These are phyloP conservation scores for Lentinula guzmanii DNA, from an alignment of 768 basidiomycete genomes.

Conservation along the genomic window DNA sequence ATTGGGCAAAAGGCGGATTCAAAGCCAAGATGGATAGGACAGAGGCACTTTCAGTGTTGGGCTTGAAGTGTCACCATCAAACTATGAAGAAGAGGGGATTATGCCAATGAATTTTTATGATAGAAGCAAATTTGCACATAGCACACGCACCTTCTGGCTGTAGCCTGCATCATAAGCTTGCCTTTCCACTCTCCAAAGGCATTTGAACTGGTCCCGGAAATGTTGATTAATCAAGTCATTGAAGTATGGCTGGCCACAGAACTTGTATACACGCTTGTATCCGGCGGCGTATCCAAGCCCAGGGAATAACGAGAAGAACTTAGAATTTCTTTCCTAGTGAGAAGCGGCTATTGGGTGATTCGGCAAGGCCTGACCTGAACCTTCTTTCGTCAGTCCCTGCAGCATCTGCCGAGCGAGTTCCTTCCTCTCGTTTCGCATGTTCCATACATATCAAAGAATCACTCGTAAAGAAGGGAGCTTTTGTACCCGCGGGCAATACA, in stretches of 20 bases:
- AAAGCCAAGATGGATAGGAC: too few relatives aligned
- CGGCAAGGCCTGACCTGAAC: too few relatives aligned
- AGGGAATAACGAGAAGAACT: constrained; percentile 93
- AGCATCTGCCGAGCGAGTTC: too few relatives aligned
- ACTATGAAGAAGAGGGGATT: constrained; percentile 25
- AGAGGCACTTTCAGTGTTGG: too few relatives aligned
- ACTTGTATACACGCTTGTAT: constrained; percentile 98
- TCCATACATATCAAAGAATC: too few relatives aligned
- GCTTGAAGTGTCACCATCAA: too few relatives aligned
- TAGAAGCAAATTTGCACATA: neutral
- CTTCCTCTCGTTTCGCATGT: too few relatives aligned
- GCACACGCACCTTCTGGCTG: constrained; percentile 75
- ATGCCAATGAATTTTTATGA: neutral
- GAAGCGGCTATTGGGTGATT: too few relatives aligned
- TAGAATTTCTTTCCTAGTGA: constrained; percentile 62
- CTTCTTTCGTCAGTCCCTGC: too few relatives aligned
- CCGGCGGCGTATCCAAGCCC: constrained; percentile 98
- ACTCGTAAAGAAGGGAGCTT: too few relatives aligned
- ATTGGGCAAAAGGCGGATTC: too few relatives aligned
- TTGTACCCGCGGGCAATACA: too few relatives aligned
- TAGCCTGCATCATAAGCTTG: constrained; percentile 92
- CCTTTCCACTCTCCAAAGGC: constrained; percentile 92
- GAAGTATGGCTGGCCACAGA: constrained; percentile 97
- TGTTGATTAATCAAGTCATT: constrained; percentile 83
- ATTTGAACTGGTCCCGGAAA: constrained; percentile 74